Evolutionary conservation across 108 stramenopile species (phyloP).

Genomic region (Nitzschia sp.): DNA sequence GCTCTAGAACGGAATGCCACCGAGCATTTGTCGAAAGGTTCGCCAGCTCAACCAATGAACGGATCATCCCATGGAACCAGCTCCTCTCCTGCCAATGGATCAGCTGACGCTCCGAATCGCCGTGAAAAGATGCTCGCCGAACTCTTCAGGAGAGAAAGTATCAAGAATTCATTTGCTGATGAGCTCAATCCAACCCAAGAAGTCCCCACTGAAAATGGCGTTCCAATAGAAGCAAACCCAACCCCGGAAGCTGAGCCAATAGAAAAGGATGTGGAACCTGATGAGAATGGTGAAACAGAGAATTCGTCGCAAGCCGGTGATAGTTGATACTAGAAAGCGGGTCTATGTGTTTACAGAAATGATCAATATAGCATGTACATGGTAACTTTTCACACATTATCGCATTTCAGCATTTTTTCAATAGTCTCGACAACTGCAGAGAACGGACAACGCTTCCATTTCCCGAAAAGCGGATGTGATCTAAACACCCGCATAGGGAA

Average conservation of each 20-base stretch:
- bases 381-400: too few species aligned
- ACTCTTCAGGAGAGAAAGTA: slow-evolving; percentile 14
- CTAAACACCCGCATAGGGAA: slow-evolving; percentile 49
- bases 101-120: slow-evolving; percentile 14
- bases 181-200: not conserved
- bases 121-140: slow-evolving; percentile 21
- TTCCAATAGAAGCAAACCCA: not conserved
- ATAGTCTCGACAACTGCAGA: slow-evolving; percentile 23
- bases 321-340: too few species aligned
- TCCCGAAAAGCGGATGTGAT: slow-evolving; percentile 68
- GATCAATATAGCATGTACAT: too few species aligned
- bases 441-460: slow-evolving; percentile 45
- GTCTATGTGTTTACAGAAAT: not conserved
- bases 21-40: not conserved
- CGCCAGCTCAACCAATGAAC: not conserved
- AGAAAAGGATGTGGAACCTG: too few species aligned
- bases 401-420: not conserved
- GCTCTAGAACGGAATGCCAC: slow-evolving; percentile 45
- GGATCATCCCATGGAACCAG: not conserved
- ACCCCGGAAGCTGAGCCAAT: too few species aligned
- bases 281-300: too few species aligned
- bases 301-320: too few species aligned
- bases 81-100: not conserved
- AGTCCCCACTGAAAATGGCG: not conserved
- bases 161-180: slow-evolving; percentile 1